Evolutionary conservation across 371 early-diverging fungal species (phyloP).

Genomic region (Mucor velutinosus): DNA sequence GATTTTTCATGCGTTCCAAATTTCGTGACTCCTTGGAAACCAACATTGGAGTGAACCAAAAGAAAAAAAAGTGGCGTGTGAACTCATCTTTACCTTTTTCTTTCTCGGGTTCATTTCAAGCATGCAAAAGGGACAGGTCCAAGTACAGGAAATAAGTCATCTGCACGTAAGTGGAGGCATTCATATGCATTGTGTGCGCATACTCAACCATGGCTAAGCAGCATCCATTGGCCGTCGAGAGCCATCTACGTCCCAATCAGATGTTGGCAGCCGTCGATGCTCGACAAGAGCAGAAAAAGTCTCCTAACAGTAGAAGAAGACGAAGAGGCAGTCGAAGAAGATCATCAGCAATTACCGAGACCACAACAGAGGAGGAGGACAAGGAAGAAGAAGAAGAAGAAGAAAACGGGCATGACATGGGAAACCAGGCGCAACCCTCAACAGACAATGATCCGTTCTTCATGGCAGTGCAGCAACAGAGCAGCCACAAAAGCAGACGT

Average conservation of each 20-base stretch:
- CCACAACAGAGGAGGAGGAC: not conserved
- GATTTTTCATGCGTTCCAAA: not conserved
- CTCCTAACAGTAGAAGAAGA: not conserved
- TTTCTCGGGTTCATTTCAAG: not conserved
- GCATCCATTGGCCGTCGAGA: not conserved
- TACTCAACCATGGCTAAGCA: not conserved
- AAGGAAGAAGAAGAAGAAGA: not conserved
- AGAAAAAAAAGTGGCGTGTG: not conserved
- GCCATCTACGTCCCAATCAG: not conserved
- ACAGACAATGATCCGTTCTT: not conserved
- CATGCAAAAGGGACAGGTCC: not conserved
- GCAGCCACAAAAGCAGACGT: not conserved
- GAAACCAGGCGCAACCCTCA: not conserved
- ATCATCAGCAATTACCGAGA: not conserved
- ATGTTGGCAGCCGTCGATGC: not conserved
- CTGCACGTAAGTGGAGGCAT: not conserved
- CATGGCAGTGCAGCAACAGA: not conserved
- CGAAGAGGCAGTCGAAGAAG: constrained; percentile 9
- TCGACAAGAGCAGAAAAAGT: not conserved
- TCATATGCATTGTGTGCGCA: not conserved
- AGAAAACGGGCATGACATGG: not conserved
- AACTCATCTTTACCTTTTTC: not conserved
- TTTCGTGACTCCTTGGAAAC: not conserved
- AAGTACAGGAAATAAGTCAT: not conserved
- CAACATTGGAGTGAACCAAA: not conserved